Base-by-base conservation (phyloP, 2,329 filamentous ascomycete genomes). In the Macrophomina pseudophaseolina region DNA sequence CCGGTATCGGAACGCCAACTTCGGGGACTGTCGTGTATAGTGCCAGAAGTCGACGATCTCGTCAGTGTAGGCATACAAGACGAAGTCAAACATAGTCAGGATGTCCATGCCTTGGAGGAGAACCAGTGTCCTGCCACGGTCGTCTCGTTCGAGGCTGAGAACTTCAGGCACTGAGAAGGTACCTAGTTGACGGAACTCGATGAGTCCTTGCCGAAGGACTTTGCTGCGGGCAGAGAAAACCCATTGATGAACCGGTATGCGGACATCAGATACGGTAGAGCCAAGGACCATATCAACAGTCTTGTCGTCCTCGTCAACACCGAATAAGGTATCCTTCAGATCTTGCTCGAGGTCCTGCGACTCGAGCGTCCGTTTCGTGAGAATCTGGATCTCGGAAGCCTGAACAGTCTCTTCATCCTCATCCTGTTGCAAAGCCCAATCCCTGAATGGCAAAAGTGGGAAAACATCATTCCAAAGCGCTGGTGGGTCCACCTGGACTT, bases 1-100 rank as follows among this genome's bases (percentile, higher is more conserved):
- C 30, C 93, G 90, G 75, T 93, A 97, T 48, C 91, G 86, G 71
- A 87, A 85, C 0, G 91, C 90, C 74, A 90, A 82, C 11, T 86
- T 80, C 2, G 89, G 86, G 23, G 87, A 86, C 69, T 89, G 86
- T 69, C 83, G 87, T 4, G 90, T 90, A 69, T 91, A 89, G 70
- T 94, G 91, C 95, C 95, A 98, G 18, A 94, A 91, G 67, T 95
- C 92, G 38, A 97, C 84, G 16, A 94, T 81, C 4, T 83, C 84
- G 74, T 98, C 95, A 5, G 89, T 90, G 75, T 98, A 98, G 7
- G 90, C 75, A 72, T 92, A 97, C 9, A 94, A 82, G 1, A 91
- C 86, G 9, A 98, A 72, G 71, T 97, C 94, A 66, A 97, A 81
- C 6, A 97, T 74, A 0, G 92, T 90, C 40, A 96, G 82, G 44